A percentile compares a stretch with the other conserved stretches of the same genome.
Evolutionary conservation across 306 rosid genomes (phyloP).

Genomic region (Argentina anserina): DNA sequence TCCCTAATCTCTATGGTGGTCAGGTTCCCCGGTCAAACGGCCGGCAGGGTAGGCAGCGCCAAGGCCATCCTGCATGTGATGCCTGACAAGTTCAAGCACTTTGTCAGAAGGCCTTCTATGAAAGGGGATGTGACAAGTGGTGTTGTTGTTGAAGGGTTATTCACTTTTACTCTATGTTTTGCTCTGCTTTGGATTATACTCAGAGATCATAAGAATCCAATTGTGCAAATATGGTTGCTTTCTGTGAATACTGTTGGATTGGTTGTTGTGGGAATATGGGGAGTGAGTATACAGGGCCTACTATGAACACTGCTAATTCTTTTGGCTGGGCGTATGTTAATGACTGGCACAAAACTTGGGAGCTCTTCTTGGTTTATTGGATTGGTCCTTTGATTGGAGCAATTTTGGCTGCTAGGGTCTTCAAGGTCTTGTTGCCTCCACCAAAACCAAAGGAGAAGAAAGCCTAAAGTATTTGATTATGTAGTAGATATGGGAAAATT

Average conservation of each 20-base stretch:
- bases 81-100: conserved; percentile 30
- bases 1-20: conserved; percentile 37
- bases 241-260: conserved; percentile 42
- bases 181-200: conserved; percentile 35
- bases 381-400: conserved; percentile 54
- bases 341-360: conserved; percentile 51
- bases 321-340: conserved; percentile 65
- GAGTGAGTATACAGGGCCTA: conserved; percentile 54
- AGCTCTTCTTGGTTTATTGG: conserved; percentile 65
- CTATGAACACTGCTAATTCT: conserved; percentile 74
- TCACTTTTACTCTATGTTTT: conserved; percentile 43
- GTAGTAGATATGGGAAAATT: too few relatives aligned
- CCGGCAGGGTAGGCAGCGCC: conserved; percentile 44
- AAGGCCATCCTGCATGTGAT: conserved; percentile 31
- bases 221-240: conserved; percentile 48
- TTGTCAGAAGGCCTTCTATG: conserved; percentile 55
- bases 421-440: conserved; percentile 31
- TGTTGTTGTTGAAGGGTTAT: conserved; percentile 44
- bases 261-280: conserved; percentile 38
- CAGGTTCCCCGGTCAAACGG: conserved; percentile 48
- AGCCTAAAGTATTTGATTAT: conserved; percentile 30
- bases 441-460: conserved; percentile 54
- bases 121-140: conserved; percentile 55
- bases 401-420: conserved; percentile 39
- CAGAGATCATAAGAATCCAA: conserved; percentile 43